phyloP scores from a whole-genome alignment of 2,329 filamentous ascomycete genomes.

The Xylariales sp. region DNA sequence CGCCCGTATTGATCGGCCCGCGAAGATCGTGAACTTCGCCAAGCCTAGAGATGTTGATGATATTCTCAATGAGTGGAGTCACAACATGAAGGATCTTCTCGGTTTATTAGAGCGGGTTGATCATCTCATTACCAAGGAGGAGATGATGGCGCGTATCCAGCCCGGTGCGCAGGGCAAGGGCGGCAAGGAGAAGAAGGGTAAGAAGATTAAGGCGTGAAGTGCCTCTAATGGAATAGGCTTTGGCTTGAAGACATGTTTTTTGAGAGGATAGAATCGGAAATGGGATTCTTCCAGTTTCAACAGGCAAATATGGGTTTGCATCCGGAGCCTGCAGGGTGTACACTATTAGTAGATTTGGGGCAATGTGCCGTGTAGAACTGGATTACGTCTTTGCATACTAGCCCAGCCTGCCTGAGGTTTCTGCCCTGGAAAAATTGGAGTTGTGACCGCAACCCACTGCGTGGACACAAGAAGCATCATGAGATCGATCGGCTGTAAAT shows the following conservation, averaged over 20 bases:
- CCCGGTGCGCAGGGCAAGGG: slow-evolving; percentile 48
- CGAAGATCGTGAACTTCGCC: slow-evolving; percentile 87
- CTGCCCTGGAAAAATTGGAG: too few relatives aligned
- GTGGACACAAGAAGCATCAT: not conserved
- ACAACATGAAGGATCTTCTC: slow-evolving; percentile 92
- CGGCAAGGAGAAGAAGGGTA: slow-evolving; percentile 33
- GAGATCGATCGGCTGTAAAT: too few relatives aligned
- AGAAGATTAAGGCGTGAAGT: slow-evolving; percentile 25
- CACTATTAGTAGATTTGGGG: slow-evolving; percentile 22
- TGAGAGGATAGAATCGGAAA: too few relatives aligned
- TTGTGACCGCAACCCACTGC: too few relatives aligned
- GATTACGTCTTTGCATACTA: slow-evolving; percentile 6
- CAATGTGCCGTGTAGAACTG: slow-evolving; percentile 18
- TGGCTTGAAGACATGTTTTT: too few relatives aligned
- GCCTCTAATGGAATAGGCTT: not conserved
- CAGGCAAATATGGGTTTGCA: slow-evolving; percentile 19
- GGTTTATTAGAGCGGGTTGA: slow-evolving; percentile 87
- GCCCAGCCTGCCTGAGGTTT: too few relatives aligned
- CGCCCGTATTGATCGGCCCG: slow-evolving; percentile 93
- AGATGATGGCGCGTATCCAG: slow-evolving; percentile 99
- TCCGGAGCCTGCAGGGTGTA: slow-evolving; percentile 24
- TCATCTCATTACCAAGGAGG: slow-evolving; percentile 98
- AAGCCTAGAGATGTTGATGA: slow-evolving; percentile 94
- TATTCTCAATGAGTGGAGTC: slow-evolving; percentile 96
- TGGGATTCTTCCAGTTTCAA: too few relatives aligned